Evolutionary conservation across 352 stramenopile species (phyloP).

Genomic region (Phytopythium litorale): DNA sequence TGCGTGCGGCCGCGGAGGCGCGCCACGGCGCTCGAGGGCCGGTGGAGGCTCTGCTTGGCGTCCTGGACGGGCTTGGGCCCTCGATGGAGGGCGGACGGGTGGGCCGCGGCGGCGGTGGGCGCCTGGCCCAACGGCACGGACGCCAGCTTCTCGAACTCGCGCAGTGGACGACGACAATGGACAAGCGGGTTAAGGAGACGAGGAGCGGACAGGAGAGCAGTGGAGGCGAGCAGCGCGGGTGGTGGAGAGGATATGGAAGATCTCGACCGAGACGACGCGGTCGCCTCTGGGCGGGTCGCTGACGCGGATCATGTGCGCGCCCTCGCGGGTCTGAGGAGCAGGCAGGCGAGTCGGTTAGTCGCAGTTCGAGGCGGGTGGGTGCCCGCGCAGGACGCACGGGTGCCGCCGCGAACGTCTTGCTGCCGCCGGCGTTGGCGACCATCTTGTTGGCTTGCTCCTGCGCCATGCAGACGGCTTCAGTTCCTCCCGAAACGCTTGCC

Average conservation of each 20-base stretch:
- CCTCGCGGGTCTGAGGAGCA: slow-evolving; percentile 50
- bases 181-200: slow-evolving; percentile 37
- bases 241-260: slow-evolving; percentile 63
- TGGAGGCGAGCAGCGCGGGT: background rate
- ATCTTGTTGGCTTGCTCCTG: slow-evolving; percentile 81
- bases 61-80: background rate
- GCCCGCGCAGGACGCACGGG: slow-evolving; percentile 19
- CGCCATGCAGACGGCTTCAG: background rate
- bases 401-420: slow-evolving; percentile 41
- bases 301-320: slow-evolving; percentile 66
- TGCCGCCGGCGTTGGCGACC: slow-evolving; percentile 33
- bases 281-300: slow-evolving; percentile 30
- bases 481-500: background rate
- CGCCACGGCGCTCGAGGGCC: background rate
- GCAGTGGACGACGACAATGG: slow-evolving; percentile 28
- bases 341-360: background rate
- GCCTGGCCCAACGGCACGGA: slow-evolving; percentile 56
- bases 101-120: slow-evolving; percentile 2
- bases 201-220: background rate
- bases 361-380: background rate
- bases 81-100: slow-evolving; percentile 1
- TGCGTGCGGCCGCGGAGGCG: background rate
- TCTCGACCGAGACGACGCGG: slow-evolving; percentile 61
- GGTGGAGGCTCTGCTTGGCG: background rate
- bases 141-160: slow-evolving; percentile 69